phyloP scores from a whole-genome alignment of 768 basidiomycete genomes.

The Trichaptum fuscoviolaceum region DNA sequence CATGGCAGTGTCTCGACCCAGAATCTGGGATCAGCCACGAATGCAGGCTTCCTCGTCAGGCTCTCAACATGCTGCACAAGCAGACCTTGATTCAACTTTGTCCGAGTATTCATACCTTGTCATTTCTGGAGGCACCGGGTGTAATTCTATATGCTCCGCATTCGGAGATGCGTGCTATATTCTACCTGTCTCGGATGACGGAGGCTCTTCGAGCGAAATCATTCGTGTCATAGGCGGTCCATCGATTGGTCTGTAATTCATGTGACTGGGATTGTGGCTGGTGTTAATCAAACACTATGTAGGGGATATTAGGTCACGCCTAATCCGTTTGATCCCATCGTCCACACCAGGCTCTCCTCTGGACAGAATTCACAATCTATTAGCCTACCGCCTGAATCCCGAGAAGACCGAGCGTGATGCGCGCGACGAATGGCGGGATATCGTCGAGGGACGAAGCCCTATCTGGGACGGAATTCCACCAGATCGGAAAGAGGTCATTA shows the following conservation, averaged over 20 bases:
- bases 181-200: constrained; percentile 92
- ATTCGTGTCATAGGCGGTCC: constrained; percentile 86
- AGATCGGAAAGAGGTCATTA: constrained; percentile 87
- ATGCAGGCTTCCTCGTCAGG: constrained; percentile 2
- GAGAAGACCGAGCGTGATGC: constrained; percentile 67
- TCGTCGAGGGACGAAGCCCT: constrained; percentile 79
- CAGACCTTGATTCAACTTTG: constrained; percentile 5
- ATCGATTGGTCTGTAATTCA: constrained; percentile 55
- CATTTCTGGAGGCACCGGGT: constrained; percentile 92
- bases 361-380: constrained; percentile 67
- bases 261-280: neutral
- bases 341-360: constrained; percentile 55
- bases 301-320: constrained; percentile 87
- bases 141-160: constrained; percentile 84
- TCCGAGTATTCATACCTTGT: constrained; percentile 50
- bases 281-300: constrained; percentile 9
- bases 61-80: constrained; percentile 2
- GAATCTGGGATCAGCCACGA: constrained; percentile 13
- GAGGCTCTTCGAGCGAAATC: constrained; percentile 92
- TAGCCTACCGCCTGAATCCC: constrained; percentile 75
- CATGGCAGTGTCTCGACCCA: neutral
- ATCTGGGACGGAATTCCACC: constrained; percentile 85
- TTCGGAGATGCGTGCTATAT: constrained; percentile 77
- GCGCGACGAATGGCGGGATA: constrained; percentile 86
- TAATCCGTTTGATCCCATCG: constrained; percentile 80